phyloP scores from a whole-genome alignment of 2,329 filamentous ascomycete species.

The Podosphaera leucotricha region DNA sequence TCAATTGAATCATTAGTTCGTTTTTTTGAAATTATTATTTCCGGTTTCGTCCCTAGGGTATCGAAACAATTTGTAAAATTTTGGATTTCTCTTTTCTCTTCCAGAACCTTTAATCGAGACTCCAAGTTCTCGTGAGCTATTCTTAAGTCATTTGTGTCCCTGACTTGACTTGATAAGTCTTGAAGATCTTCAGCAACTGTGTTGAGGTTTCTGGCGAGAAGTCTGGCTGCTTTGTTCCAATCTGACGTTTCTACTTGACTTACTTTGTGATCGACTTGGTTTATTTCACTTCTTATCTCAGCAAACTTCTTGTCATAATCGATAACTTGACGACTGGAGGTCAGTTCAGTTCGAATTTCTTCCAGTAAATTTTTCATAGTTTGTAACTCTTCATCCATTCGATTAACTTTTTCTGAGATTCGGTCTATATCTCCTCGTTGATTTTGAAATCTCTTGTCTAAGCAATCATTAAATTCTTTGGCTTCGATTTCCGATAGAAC shows the following conservation, averaged over 20 bases:
- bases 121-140: background rate
- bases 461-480: conserved; percentile 10
- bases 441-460: conserved; percentile 7
- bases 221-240: background rate
- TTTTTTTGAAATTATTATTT: too few relatives aligned
- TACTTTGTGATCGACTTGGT: background rate
- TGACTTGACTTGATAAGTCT: background rate
- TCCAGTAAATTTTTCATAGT: conserved; percentile 14
- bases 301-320: background rate
- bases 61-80: too few relatives aligned
- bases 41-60: too few relatives aligned
- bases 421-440: conserved; percentile 15
- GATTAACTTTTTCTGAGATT: conserved; percentile 8
- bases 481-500: background rate
- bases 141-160: background rate
- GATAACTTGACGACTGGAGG: conserved; percentile 1
- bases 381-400: conserved; percentile 12
- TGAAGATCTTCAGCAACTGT: background rate
- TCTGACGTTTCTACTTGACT: background rate
- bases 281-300: background rate
- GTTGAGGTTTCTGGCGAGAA: background rate
- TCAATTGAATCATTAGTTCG: too few relatives aligned
- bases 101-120: background rate
- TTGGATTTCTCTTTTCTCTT: background rate
- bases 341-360: conserved; percentile 10